Evolutionary conservation across 1,284 basidiomycete genomes (phyloP).

Genomic region (Gomphus sp.): DNA sequence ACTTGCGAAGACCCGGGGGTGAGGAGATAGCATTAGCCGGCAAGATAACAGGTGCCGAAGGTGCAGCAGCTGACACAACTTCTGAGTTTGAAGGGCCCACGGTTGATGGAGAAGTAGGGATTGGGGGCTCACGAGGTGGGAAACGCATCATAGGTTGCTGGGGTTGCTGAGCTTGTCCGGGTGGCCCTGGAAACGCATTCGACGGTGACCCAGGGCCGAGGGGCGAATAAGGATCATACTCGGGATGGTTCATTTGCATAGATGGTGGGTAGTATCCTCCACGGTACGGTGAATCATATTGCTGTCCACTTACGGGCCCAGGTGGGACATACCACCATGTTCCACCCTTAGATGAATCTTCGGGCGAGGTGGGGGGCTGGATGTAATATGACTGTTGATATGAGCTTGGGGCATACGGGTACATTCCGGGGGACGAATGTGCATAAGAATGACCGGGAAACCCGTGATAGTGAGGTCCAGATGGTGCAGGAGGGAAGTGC

Average conservation of each 20-base stretch:
- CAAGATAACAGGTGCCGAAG: neutral
- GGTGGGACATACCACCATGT: conserved; percentile 48
- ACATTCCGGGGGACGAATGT: conserved; percentile 22
- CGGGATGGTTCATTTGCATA: conserved; percentile 4
- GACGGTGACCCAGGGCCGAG: neutral
- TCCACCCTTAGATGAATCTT: conserved; percentile 25
- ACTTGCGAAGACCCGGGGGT: neutral
- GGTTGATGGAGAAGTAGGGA: neutral
- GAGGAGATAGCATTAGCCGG: conserved; percentile 8
- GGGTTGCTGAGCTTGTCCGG: neutral
- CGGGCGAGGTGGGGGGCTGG: conserved; percentile 21
- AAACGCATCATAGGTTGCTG: neutral
- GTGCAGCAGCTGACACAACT: neutral
- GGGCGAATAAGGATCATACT: conserved; percentile 18
- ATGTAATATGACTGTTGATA: conserved; percentile 28
- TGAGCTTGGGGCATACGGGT: conserved; percentile 28
- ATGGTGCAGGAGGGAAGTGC: conserved; percentile 27
- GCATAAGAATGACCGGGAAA: conserved; percentile 36
- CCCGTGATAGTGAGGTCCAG: conserved; percentile 27
- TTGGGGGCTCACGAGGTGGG: neutral
- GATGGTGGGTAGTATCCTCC: conserved; percentile 22
- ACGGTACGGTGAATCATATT: conserved; percentile 33
- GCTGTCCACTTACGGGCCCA: conserved; percentile 15
- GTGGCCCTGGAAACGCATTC: neutral
- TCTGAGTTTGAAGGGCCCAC: neutral